phyloP scores from a whole-genome alignment of 2,329 filamentous ascomycete species.

The Aureobasidium vineae region DNA sequence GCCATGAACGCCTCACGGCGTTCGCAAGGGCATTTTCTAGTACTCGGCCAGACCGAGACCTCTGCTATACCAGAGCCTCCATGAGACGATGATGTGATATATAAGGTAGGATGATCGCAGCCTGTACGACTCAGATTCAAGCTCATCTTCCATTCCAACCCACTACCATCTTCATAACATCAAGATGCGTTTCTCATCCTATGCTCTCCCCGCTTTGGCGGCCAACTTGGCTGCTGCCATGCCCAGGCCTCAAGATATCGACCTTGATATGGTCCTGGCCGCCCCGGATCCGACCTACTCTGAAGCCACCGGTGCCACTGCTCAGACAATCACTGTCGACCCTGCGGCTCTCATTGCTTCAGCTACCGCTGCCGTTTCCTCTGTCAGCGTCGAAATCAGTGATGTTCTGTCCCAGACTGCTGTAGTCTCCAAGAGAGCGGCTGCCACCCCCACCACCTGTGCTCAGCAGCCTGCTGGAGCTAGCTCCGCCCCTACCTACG shows the following conservation, averaged over 20 bases:
- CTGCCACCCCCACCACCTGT: slow-evolving; percentile 14
- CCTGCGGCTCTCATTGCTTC: slow-evolving; percentile 29
- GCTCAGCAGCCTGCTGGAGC: slow-evolving; percentile 2
- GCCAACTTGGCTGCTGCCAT: slow-evolving; percentile 30
- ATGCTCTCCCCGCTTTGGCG: slow-evolving; percentile 20
- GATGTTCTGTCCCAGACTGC: slow-evolving; percentile 27
- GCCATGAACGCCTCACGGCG: not conserved
- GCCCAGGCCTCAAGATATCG: slow-evolving; percentile 32
- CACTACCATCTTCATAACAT: not conserved
- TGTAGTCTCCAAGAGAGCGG: slow-evolving; percentile 23
- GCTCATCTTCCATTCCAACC: not conserved
- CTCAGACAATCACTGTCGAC: slow-evolving; percentile 30
- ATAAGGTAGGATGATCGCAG: not conserved
- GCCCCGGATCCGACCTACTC: slow-evolving; percentile 6
- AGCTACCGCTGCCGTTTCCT: slow-evolving; percentile 29
- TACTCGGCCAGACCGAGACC: not conserved
- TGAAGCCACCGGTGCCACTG: slow-evolving; percentile 25
- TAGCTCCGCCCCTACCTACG: slow-evolving; percentile 27
- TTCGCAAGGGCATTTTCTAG: not conserved
- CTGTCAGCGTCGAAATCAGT: slow-evolving; percentile 27
- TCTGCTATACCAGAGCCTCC: not conserved
- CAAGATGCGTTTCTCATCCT: slow-evolving; percentile 26
- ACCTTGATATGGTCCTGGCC: slow-evolving; percentile 29
- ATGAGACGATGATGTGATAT: not conserved
- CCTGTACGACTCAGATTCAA: not conserved